Percentiles rank a stretch among this genome's conserved stretches.
These are phyloP conservation scores for Arthrobotrys sphaeroides DNA, from an alignment of 2,329 filamentous ascomycete species.

Conservation along the genomic window DNA sequence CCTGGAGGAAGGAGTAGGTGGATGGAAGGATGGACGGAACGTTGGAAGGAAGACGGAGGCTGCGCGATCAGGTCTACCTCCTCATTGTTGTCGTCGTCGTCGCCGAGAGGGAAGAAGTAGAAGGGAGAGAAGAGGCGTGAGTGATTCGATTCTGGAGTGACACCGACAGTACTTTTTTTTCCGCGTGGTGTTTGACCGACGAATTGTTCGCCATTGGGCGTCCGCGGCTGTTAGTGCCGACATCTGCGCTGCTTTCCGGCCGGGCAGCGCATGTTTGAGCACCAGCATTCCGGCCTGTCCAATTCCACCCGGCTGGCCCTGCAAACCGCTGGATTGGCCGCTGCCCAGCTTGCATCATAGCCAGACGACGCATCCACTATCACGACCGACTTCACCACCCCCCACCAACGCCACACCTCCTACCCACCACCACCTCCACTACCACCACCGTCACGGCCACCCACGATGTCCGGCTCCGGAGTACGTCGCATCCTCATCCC, in stretches of 20 bases:
- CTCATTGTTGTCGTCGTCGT: constrained; percentile 28
- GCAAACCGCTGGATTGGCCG: too few relatives aligned
- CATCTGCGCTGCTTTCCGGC: constrained; percentile 12
- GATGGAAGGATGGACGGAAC: constrained; percentile 19
- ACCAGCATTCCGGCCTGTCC: constrained; percentile 12
- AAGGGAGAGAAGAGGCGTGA: background rate
- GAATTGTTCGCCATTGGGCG: constrained; percentile 11
- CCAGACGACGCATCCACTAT: background rate
- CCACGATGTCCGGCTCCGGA: constrained; percentile 47
- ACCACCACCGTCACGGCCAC: background rate
- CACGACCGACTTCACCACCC: background rate
- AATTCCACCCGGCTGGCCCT: too few relatives aligned
- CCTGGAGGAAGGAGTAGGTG: background rate
- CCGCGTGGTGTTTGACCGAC: constrained; percentile 9
- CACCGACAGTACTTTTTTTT: constrained; percentile 30
- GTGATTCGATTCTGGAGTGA: constrained; percentile 10
- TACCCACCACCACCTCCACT: constrained; percentile 10
- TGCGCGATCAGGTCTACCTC: constrained; percentile 37
- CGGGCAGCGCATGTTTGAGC: constrained; percentile 17
- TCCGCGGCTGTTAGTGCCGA: background rate
- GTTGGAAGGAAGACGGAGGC: constrained; percentile 13
- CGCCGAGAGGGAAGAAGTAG: constrained; percentile 16
- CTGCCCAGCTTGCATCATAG: constrained; percentile 9
- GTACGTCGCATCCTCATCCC: constrained; percentile 19
- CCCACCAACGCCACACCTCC: constrained; percentile 3